These are phyloP conservation scores for Ramicandelaber brevisporus DNA, from an alignment of 192 early-diverging fungal species.

Conservation along the genomic window DNA sequence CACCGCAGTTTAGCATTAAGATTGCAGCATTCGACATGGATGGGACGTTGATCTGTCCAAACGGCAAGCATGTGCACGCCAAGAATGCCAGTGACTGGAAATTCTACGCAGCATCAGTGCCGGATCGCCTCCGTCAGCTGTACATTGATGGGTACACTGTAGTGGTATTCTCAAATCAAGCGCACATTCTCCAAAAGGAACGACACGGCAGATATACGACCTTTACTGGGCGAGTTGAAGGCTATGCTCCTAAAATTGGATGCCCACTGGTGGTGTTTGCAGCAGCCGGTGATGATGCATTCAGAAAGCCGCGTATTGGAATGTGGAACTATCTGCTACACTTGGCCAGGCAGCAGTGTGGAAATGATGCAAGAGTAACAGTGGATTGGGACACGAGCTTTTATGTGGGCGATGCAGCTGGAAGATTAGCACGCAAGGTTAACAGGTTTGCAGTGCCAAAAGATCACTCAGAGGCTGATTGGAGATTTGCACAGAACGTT, in stretches of 20 bases:
- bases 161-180: conserved; percentile 11
- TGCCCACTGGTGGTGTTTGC: conserved; percentile 45
- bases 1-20: no score
- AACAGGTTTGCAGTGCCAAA: conserved; percentile 17
- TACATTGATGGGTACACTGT: conserved; percentile 27
- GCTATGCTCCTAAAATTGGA: conserved; percentile 30
- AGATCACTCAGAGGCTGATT: conserved; percentile 68
- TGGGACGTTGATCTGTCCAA: conserved; percentile 39
- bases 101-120: conserved; percentile 31
- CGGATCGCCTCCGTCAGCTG: conserved; percentile 25
- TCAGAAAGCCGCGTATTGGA: conserved; percentile 16
- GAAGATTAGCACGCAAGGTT: conserved; percentile 39
- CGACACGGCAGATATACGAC: not conserved
- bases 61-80: conserved; percentile 28
- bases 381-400: conserved; percentile 34
- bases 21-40: conserved; percentile 31
- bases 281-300: conserved; percentile 34
- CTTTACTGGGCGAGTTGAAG: conserved; percentile 5
- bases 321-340: conserved; percentile 8
- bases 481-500: conserved; percentile 58
- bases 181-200: conserved; percentile 5
- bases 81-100: conserved; percentile 60
- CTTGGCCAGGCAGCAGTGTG: conserved; percentile 9
- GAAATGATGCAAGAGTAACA: not conserved
- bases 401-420: conserved; percentile 89